Conservation (phyloP, 2,329 filamentous ascomycete species). For the Passalora sequoiae region DNA sequence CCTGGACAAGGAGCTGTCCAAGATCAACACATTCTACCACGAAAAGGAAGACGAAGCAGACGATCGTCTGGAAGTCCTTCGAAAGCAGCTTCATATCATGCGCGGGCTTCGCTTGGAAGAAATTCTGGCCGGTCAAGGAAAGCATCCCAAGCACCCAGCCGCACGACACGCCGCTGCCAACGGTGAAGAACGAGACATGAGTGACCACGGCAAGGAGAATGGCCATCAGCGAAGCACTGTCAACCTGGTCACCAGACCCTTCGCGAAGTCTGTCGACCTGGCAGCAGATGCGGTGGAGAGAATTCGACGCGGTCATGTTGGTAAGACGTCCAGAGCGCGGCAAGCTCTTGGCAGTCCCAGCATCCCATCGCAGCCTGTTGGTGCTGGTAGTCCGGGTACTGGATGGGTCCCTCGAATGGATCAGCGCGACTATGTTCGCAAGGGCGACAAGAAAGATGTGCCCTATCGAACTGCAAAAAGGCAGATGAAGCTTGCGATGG, state of each 20-base stretch:
- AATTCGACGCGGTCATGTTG: constrained; percentile 44
- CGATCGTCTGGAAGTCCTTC: constrained; percentile 62
- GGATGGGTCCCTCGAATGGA: no score
- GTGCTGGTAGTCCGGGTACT: no score
- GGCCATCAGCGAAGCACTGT: not conserved
- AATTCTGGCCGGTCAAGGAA: no score
- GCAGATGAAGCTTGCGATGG: constrained; percentile 83
- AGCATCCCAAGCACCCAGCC: not conserved
- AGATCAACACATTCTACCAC: constrained; percentile 86
- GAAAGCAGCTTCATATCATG: constrained; percentile 89
- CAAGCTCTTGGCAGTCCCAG: constrained; percentile 36
- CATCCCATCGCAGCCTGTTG: constrained; percentile 24
- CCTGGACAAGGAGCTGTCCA: constrained; percentile 77
- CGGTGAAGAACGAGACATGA: constrained; percentile 26
- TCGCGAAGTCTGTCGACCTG: constrained; percentile 16
- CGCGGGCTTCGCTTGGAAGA: constrained; percentile 75
- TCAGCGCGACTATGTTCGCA: constrained; percentile 42
- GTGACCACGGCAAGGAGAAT: not conserved
- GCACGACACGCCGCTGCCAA: constrained; percentile 23
- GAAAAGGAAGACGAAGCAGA: constrained; percentile 82
- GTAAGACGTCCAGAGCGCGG: constrained; percentile 52
- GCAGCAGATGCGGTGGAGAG: constrained; percentile 21
- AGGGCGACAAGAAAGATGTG: constrained; percentile 51
- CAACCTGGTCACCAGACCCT: constrained; percentile 10
- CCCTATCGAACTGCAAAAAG: constrained; percentile 83